Evolutionary conservation across 176 grass and related monocot genomes (phyloP).

Genomic region (Puya raimondii): DNA sequence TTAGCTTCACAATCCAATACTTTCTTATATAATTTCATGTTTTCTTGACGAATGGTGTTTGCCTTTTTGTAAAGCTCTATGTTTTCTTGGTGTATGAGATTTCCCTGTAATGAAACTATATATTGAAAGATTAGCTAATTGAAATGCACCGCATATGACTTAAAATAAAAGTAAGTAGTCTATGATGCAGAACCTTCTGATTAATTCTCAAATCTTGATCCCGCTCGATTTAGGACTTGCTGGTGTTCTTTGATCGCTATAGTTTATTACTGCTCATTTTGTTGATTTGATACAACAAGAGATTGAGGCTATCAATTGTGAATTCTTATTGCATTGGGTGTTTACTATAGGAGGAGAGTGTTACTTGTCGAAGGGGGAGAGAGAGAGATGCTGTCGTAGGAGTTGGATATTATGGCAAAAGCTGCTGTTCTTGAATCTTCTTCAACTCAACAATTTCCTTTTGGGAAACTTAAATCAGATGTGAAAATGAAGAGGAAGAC

Average conservation of each 20-base stretch:
- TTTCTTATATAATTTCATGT: background rate
- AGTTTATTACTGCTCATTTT: background rate
- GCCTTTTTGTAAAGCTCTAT: constrained; percentile 6
- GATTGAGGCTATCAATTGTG: background rate
- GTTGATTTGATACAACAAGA: background rate
- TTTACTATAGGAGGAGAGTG: background rate
- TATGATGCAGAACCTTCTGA: background rate
- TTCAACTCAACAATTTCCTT: constrained; percentile 16
- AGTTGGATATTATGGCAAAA: constrained; percentile 33
- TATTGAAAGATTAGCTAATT: no score
- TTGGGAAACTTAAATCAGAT: constrained; percentile 21
- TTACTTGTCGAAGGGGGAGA: background rate
- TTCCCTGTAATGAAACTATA: constrained; percentile 2
- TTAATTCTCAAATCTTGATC: background rate
- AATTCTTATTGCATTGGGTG: background rate
- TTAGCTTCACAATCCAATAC: no score
- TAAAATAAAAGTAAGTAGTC: no score
- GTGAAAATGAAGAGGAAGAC: constrained; percentile 82
- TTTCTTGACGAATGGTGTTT: constrained; percentile 12
- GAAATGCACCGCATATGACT: no score
- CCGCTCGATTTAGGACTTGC: background rate
- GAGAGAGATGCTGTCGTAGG: constrained; percentile 25
- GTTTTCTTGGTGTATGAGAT: constrained; percentile 6
- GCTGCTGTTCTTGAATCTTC: constrained; percentile 40
- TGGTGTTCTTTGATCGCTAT: background rate